Evolutionary conservation across 371 early-diverging fungal genomes (phyloP), one percentile per base, ranked within the genome.

Genomic region (Actinomucor elegans): DNA sequence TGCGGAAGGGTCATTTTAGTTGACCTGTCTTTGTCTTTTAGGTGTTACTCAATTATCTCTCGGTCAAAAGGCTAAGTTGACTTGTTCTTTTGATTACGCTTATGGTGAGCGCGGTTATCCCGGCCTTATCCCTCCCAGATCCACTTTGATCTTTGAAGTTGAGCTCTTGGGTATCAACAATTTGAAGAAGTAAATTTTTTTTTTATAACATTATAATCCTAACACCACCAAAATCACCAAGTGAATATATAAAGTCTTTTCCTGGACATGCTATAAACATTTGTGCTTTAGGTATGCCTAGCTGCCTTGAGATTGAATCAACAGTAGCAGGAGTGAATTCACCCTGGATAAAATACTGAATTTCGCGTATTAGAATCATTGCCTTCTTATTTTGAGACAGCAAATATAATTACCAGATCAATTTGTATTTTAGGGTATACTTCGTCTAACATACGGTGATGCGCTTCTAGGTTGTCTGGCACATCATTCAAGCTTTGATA

Each of bases 31-130:
- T 42, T 24, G 7, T n/a, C n/a, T 20, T n/a, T 23, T n/a, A 78
- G 92, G 94, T 70, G 92, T 97, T 33, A 88, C 91, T 28, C 80
- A 89, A 69, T 81, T 96, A 82, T 87, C 90, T 55, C 55, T 94
- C 28, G 90, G 90, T 59, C 75, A 91, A 78, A 69, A 71, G 52
- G 85, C 89, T 51, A 80, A 62, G 64, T 71, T 90, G 59, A 84
- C 69, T 57, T 88, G 89, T 73, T 78, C 86, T 57, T 66, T 79
- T 51, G 92, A 92, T 67, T 89, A 81, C 58, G 92, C 81, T 42
- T 92, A 92, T 49, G 91, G 92, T 60, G 57, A 61, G 27, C 57
- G 75, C 23, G 91, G 93, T 41, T 66, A 77, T 61, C 84, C 85
- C 24, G 76, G 79, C 15, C 55, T 90, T 27, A 94, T 96, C 57